Conservation (phyloP, 139 green algal species). For the Haematococcus sp. region DNA sequence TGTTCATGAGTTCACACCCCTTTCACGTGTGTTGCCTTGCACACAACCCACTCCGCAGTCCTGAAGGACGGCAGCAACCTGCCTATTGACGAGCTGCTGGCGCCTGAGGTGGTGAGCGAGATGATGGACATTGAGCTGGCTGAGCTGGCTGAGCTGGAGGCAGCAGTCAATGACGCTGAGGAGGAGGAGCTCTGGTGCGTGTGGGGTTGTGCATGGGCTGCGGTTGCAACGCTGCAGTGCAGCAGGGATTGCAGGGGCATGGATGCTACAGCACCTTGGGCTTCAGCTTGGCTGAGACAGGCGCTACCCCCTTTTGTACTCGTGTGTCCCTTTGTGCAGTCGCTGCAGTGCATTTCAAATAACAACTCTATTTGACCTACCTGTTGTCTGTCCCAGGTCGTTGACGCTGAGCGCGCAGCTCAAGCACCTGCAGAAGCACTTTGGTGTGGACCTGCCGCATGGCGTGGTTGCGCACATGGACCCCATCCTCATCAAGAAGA, state of each 20-base stretch:
- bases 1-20: no score
- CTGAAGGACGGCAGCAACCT: constrained; percentile 45
- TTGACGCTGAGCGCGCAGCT: constrained; percentile 1
- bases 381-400: no score
- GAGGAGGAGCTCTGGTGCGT: constrained; percentile 60
- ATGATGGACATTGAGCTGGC: constrained; percentile 52
- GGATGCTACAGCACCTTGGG: constrained; percentile 44
- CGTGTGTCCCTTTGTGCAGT: no score
- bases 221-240: neutral
- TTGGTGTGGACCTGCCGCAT: constrained; percentile 58
- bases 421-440: constrained; percentile 40
- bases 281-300: no score
- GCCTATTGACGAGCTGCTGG: constrained; percentile 51
- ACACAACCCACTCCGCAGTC: constrained; percentile 17
- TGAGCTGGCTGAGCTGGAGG: constrained; percentile 50
- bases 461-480: constrained; percentile 60
- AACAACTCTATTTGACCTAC: no score
- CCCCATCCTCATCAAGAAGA: constrained; percentile 64
- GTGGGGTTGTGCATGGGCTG: neutral
- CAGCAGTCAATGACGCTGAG: constrained; percentile 51
- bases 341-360: no score
- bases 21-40: no score
- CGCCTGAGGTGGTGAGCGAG: constrained; percentile 36
- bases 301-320: no score
- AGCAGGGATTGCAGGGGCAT: constrained; percentile 35